Base-by-base conservation (phyloP, 2,329 filamentous ascomycete genomes). In the Penicillium sp. region DNA sequence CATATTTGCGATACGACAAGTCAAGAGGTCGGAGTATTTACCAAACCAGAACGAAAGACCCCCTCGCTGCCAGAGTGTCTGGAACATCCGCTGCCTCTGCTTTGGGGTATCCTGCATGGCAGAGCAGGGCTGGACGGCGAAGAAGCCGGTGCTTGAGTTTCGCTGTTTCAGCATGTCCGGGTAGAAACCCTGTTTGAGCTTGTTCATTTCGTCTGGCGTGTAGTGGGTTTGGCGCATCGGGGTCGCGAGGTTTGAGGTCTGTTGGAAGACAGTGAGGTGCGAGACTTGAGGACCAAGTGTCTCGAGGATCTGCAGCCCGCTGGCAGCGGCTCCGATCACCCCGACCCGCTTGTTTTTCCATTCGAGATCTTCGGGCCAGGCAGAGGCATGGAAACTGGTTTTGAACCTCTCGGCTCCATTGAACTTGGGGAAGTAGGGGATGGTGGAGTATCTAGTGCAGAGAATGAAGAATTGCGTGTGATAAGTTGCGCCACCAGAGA, bases 111-210 rank as follows among this genome's bases (percentile, higher is more conserved):
- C 56, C 6, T 58, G 46, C 3, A 51, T 45, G 1, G 56, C 44
- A 15, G 21, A 15, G 1, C 47, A 31, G 9, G 29, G 6, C 5
- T n/a, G 31, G 21, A 9, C 8, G 1, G 17, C 13, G 41, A 30
- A 58, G 56, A 31, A 50, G 5, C 56, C 56, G 17, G 31, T 51
- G 19, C 45, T 41, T n/a, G 55, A 48, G 21, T 49, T 49, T 30
- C 55, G 55, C 46, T 30, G 29, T 17, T 21, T 7, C 3, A 44
- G 19, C 45, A 44, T 49, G 11, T 49, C 46, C 15, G 46, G 45
- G 29, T 49, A 49, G 23, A 51, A 51, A 1, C 23, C 17, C 7
- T 26, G 47, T 38, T 58, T 50, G 23, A 41, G 4, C 3, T 45
- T n/a, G 7, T 15, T 17, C 47, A 51, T 50, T n/a, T 58, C 35